These are phyloP conservation scores for Secale cereale DNA, from an alignment of 176 grass and related monocot species.

Conservation along the genomic window DNA sequence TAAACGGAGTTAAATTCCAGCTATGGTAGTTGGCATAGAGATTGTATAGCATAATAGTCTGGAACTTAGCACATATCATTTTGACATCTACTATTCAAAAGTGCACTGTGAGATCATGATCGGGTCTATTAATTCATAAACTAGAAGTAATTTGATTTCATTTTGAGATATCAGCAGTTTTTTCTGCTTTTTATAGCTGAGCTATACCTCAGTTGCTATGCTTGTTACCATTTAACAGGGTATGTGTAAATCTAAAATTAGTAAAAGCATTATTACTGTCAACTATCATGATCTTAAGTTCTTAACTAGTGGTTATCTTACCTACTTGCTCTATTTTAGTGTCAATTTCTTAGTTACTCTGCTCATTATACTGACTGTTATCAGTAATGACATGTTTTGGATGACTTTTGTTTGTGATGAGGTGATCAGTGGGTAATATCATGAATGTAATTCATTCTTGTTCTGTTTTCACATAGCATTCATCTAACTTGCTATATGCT, in stretches of 20 bases:
- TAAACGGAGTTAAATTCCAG: background rate
- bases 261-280: background rate
- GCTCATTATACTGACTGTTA: background rate
- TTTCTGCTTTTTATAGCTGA: background rate
- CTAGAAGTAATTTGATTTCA: background rate
- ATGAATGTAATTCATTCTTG: background rate
- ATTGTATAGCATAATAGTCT: background rate
- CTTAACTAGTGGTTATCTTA: background rate
- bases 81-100: background rate
- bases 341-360: constrained; percentile 5
- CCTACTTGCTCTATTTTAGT: background rate
- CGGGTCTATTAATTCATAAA: background rate
- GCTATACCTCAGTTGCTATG: background rate
- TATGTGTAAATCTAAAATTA: background rate
- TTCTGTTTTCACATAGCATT: background rate
- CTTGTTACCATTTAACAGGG: background rate
- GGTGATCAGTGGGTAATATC: constrained; percentile 3
- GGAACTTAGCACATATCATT: background rate
- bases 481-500: background rate
- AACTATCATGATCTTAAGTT: background rate
- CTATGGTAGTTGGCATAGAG: background rate
- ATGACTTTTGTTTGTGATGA: constrained; percentile 2
- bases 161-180: background rate
- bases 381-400: background rate
- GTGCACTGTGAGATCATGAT: background rate